Evolutionary conservation across 2,329 filamentous ascomycete species (phyloP), one percentile per base, ranked within the genome.

Genomic region (Colletotrichum costaricense): DNA sequence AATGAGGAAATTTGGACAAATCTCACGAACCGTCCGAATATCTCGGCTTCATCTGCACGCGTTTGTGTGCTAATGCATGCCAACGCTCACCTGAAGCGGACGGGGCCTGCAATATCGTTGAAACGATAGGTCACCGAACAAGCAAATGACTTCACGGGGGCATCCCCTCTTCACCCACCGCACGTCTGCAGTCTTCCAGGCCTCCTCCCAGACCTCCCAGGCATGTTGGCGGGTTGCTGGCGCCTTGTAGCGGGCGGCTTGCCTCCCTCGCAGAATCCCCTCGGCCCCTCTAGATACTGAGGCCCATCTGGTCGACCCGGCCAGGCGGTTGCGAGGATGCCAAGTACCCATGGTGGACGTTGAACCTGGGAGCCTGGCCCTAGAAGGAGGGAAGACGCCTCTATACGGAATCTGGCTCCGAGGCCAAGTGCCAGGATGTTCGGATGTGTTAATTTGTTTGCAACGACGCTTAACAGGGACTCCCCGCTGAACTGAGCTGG

Each of bases 401-500:
- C 70, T 65, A 69, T 74, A 58, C 69, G 72, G 69, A 64, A 57
- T 33, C 46, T 49, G 69, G 30, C 69, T 28, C 72, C 72, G 72
- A 66, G 30, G 30, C 19, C 28, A 57, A n/a, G 49, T 28, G 58
- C 59, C 55, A 52, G 69, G 58, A 59, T 52, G 42, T 16, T 55
- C 52, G 69, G 79, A 14, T 70, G 68, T 58, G 62, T 38, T 74
- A 55, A 73, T 67, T 52, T 73, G 74, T 77, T 74, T 72, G 73
- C 72, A 67, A 77, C 75, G 70, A 60, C 73, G 63, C 67, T 67
- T 65, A 59, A 72, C 76, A 76, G 67, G 67, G 67, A 49, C n/a
- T 49, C 55, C 66, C 55, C 54, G 66, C 66, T 60, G 54, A 26
- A n/a, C 49, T 19, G 59, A 28, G 55, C 70, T 64, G 54, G 66